These are phyloP conservation scores for Ophiostoma piceae DNA, from an alignment of 2,329 filamentous ascomycete species.

Conservation along the genomic window DNA sequence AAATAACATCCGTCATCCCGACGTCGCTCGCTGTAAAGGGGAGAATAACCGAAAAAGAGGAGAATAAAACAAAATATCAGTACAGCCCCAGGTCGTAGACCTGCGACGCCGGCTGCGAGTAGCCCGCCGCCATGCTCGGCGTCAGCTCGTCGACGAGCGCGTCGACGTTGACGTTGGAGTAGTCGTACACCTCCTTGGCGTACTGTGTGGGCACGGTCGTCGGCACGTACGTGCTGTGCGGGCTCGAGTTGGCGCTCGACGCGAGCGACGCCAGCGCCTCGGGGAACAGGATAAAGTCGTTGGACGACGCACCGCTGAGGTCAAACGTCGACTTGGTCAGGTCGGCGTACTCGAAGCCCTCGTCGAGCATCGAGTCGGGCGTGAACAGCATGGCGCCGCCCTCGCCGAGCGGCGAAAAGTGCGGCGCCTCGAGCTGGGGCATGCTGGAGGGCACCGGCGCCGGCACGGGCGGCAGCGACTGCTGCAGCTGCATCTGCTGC, in stretches of 20 bases:
- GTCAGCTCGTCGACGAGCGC: constrained; percentile 48
- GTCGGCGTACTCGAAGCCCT: constrained; percentile 53
- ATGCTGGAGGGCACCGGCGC: background rate
- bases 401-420: constrained; percentile 63
- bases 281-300: constrained; percentile 62
- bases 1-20: background rate
- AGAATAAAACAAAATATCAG: constrained; percentile 23
- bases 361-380: constrained; percentile 56
- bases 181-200: constrained; percentile 27
- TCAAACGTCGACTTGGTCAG: constrained; percentile 35
- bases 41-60: background rate
- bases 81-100: constrained; percentile 44
- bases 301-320: constrained; percentile 33
- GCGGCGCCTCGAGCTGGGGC: constrained; percentile 15
- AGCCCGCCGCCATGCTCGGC: constrained; percentile 45
- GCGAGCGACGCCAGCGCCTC: constrained; percentile 32
- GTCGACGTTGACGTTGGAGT: constrained; percentile 38
- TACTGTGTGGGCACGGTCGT: constrained; percentile 20
- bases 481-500: constrained; percentile 17
- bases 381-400: constrained; percentile 65
- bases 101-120: constrained; percentile 49
- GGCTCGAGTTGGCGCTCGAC: constrained; percentile 8
- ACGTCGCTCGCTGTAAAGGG: background rate
- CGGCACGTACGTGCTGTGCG: background rate
- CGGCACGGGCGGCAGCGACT: constrained; percentile 7